These are phyloP conservation scores for Taxawa tesnikishii DNA, from an alignment of 2,329 filamentous ascomycete species.

Conservation along the genomic window DNA sequence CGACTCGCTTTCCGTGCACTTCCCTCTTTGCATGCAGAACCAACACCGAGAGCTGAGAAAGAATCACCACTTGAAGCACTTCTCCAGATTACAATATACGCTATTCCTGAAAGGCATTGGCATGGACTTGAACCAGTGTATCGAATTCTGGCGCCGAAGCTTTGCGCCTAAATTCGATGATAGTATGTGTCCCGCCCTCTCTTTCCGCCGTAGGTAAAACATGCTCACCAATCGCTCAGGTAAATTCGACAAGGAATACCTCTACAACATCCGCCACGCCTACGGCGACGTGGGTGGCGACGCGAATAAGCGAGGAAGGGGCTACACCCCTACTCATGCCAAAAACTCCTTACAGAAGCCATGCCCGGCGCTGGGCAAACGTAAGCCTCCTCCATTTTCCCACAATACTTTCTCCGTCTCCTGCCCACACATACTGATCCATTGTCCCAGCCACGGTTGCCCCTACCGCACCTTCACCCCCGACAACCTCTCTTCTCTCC, in stretches of 20 bases:
- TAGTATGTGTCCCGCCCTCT: constrained; percentile 12
- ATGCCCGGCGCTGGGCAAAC: constrained; percentile 76
- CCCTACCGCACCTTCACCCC: constrained; percentile 85
- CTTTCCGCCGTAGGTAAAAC: neutral
- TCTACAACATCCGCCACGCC: constrained; percentile 88
- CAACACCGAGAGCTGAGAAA: constrained; percentile 76
- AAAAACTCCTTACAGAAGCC: constrained; percentile 86
- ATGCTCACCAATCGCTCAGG: constrained; percentile 32
- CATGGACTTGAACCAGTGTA: constrained; percentile 77
- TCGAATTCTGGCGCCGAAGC: constrained; percentile 78
- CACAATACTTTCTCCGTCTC: neutral
- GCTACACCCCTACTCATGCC: constrained; percentile 86
- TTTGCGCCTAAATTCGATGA: constrained; percentile 86
- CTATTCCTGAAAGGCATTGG: constrained; percentile 96
- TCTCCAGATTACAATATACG: constrained; percentile 82
- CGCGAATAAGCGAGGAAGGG: constrained; percentile 69
- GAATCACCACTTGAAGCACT: constrained; percentile 88
- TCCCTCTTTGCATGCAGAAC: constrained; percentile 89
- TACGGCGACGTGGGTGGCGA: constrained; percentile 96
- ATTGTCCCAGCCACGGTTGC: constrained; percentile 77
- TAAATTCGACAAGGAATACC: constrained; percentile 93
- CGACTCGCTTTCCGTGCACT: constrained; percentile 67
- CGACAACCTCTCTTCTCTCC: constrained; percentile 69
- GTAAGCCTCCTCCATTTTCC: neutral
- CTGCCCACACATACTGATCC: neutral